Evolutionary conservation across 202 grass and related monocot species (phyloP).

Genomic region (Carex sylvatica): DNA sequence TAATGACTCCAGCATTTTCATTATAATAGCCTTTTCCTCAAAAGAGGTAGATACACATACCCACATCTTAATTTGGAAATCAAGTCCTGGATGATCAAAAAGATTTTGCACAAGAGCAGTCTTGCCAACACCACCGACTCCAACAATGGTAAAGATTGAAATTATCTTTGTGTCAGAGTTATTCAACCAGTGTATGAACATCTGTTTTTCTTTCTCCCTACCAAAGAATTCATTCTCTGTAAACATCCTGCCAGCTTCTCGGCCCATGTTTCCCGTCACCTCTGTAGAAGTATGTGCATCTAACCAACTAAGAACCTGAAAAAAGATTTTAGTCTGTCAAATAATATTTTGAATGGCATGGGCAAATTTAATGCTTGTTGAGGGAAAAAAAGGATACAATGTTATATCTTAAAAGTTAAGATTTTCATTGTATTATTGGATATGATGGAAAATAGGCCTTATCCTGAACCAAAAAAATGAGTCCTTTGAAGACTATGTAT

Average conservation of each 20-base stretch:
- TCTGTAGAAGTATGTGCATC: not conserved
- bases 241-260: not conserved
- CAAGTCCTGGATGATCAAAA: not conserved
- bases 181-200: not conserved
- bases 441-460: not conserved
- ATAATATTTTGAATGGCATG: not conserved
- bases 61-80: conserved; percentile 25
- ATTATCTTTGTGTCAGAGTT: not conserved
- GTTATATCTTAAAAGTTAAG: too few relatives aligned
- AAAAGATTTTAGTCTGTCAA: not conserved
- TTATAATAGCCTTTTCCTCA: not conserved
- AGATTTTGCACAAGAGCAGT: conserved; percentile 20
- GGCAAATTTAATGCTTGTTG: too few relatives aligned
- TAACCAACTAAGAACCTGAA: not conserved
- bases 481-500: not conserved
- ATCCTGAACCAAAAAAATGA: not conserved
- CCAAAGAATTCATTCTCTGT: not conserved
- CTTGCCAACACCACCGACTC: conserved; percentile 26
- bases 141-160: conserved; percentile 8
- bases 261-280: not conserved
- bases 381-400: too few relatives aligned
- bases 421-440: not conserved
- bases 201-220: not conserved
- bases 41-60: conserved; percentile 24
- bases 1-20: conserved; percentile 22